Base-by-base conservation (phyloP, 305 asterid genomes). In the Striga hermonthica region DNA sequence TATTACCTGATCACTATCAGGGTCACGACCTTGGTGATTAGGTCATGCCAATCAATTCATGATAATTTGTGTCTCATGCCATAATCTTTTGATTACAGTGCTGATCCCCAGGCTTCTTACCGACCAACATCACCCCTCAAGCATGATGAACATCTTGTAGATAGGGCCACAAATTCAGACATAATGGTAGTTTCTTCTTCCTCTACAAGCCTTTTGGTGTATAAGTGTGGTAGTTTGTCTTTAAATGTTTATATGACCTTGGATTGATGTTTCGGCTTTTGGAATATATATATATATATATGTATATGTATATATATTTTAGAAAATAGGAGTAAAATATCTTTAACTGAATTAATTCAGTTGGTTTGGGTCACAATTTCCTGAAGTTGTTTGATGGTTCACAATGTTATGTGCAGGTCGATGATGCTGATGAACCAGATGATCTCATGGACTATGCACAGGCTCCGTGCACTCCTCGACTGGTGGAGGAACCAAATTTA, bases 381-480 rank as follows among this genome's bases (percentile, higher is more conserved):
- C 31, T 22, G 31, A 22, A 22, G 2, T 22, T 22, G 31, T 22
- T 0, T 22, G 2, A 22, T 22, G 31, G 2, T 22, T 47, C 14
- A 47, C 6, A 16, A 12, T 47, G 16, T 59, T 61, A 31, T 16
- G 57, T 47, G 74, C 84, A 87, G 93, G 79, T 81, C 60, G 89
- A 65, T 47, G 82, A 58, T 65, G 84, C 45, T 80, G 79, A 74
- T 72, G 91, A 71, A 53, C 75, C 76, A 59, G 80, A 67, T 50
- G 86, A 84, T 72, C 66, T 77, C 47, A 77, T 88, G 91, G 98
- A 91, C 65, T 83, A 83, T 70, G 94, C 89, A 72, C 94, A 91
- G 64, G 99, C 97, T 75, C 99, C 99, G 55, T 69, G 85, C 73
- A 94, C 99, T 73, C 99, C 99, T 71, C 91, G 98, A 62, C 77